A percentile compares a stretch with the other conserved stretches of the same genome.
phyloP scores from a whole-genome alignment of 306 rosid genomes.

The Trifolium repens region DNA sequence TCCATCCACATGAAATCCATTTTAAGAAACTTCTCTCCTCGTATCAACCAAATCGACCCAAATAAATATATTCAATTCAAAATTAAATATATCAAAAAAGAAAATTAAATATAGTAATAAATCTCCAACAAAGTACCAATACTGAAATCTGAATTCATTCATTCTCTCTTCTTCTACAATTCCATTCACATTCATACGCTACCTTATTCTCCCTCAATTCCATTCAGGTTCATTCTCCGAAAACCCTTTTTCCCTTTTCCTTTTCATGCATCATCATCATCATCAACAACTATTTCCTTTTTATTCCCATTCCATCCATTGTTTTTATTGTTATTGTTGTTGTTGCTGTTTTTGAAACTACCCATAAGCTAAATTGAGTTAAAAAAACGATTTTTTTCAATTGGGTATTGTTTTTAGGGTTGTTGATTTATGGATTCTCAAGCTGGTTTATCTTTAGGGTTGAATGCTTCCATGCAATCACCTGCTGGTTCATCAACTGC shows the following conservation, averaged over 20 bases:
- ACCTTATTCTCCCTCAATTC: conserved; percentile 12
- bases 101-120: no score
- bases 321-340: neutral
- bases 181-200: neutral
- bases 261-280: neutral
- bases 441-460: conserved; percentile 65
- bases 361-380: conserved; percentile 21
- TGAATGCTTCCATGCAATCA: conserved; percentile 50
- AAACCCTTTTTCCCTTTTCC: neutral
- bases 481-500: conserved; percentile 27
- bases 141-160: no score
- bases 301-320: neutral
- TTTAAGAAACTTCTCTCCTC: no score
- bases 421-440: conserved; percentile 58
- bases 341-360: conserved; percentile 8
- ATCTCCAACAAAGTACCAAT: no score
- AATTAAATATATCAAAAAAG: no score
- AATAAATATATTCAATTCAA: no score
- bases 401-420: neutral
- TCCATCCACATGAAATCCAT: no score
- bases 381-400: conserved; percentile 4
- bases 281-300: no score
- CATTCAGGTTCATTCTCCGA: conserved; percentile 44
- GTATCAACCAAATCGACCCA: no score
- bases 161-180: no score